Base-by-base conservation (phyloP, 148 eudicot genomes). In the Tetragonia tetragonoides region DNA sequence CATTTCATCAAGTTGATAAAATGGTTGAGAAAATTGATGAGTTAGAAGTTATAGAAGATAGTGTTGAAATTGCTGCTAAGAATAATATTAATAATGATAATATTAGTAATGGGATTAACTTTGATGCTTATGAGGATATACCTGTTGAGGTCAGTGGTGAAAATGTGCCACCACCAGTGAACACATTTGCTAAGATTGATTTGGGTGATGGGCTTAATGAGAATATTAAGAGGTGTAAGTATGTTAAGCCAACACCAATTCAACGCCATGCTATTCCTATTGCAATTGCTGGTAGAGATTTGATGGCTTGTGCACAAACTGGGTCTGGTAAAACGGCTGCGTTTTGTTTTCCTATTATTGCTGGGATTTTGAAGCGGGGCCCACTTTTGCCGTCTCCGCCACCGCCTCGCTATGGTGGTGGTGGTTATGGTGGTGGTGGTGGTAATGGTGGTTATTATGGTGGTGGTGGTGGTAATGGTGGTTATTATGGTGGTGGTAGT, bases 231-330 rank as follows among this genome's bases (percentile, higher is more conserved):
- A 88, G 93, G 87, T 93, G 97, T 56, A 89, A 86, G 85, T 93
- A 91, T 76, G 86, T 87, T 42, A 93, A 88, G 39, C 97, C 97
- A 0, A 89, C 93, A 7, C 95, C 95, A 1, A 78, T 93, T 14
- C 97, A 93, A 66, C 78, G 93, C 18, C 87, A 91, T 81, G 92
- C 95, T 1, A 88, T 93, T 3, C 97, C 97, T 12, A 83, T 93
- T 9, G 84, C 86, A 4, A 41, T 88, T 60, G 92, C 85, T 6
- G 97, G 97, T 6, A 76, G 97, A 57, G 97, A 93, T 76, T 77
- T 93, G 82, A 93, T 93, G 97, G 97, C 97, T 6, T 93, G 97
- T 78, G 97, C 97, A 6, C 97, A 90, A 72, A 93, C 97, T 17
- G 97, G 95, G 16, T 90, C 95, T 20, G 97, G 97, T 0, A 93